These are phyloP conservation scores for Echeveria elegans DNA, from an alignment of 164 flowering plant genomes.

Conservation along the genomic window DNA sequence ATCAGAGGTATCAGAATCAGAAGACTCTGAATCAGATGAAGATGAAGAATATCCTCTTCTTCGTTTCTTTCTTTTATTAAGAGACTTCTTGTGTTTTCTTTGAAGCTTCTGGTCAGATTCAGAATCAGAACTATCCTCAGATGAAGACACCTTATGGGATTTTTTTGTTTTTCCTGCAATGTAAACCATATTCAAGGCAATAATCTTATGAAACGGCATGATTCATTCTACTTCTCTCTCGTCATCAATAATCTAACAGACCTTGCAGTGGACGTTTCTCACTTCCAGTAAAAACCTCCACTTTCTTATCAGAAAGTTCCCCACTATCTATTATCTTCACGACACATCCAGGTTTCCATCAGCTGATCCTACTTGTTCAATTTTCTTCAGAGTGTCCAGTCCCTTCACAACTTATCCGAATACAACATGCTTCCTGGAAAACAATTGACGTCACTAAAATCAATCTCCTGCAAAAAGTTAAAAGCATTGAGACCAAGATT, in stretches of 20 bases:
- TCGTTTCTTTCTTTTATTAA: constrained; percentile 36
- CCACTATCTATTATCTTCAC: constrained; percentile 65
- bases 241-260: background rate
- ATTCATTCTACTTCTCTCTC: background rate
- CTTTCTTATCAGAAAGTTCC: constrained; percentile 33
- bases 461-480: background rate
- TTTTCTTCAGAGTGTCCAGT: constrained; percentile 44
- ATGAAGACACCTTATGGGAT: constrained; percentile 23
- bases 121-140: constrained; percentile 42
- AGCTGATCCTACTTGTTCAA: constrained; percentile 48
- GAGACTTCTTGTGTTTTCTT: constrained; percentile 26
- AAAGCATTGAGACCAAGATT: background rate
- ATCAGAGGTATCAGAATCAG: constrained; percentile 16
- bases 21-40: constrained; percentile 45
- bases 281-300: background rate
- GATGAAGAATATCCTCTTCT: constrained; percentile 51
- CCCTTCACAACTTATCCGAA: constrained; percentile 70
- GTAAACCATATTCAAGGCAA: background rate
- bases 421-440: constrained; percentile 69
- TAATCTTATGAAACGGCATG: background rate
- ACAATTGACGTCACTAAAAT: background rate
- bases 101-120: constrained; percentile 29
- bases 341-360: constrained; percentile 31
- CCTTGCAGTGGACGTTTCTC: background rate
- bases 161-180: constrained; percentile 36